Percentiles rank a stretch among this genome's conserved stretches.
Conservation (phyloP, 73 alveolate species). For the Paramecium primaurelia region DNA sequence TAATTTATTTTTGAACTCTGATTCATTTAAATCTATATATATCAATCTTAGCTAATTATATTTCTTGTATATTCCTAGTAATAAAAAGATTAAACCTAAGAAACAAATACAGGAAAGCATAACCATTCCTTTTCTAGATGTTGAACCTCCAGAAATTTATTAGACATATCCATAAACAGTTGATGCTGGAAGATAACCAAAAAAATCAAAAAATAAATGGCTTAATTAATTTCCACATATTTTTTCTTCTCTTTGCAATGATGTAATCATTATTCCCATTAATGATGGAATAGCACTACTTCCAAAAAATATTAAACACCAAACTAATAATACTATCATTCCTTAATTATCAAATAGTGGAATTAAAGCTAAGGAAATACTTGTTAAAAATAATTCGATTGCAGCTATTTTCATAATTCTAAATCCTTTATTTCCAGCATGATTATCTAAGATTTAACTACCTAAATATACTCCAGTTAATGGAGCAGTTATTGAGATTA, state of each 20-base stretch:
- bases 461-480: slow-evolving; percentile 88
- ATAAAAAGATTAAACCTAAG: neutral
- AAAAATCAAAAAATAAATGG: slow-evolving; percentile 76
- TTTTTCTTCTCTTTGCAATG: slow-evolving; percentile 76
- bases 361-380: slow-evolving; percentile 72
- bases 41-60: neutral
- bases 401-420: slow-evolving; percentile 69
- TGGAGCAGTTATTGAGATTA: slow-evolving; percentile 87
- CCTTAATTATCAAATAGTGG: slow-evolving; percentile 66
- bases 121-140: slow-evolving; percentile 1
- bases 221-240: slow-evolving; percentile 89
- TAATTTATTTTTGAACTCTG: neutral
- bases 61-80: neutral
- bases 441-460: slow-evolving; percentile 64
- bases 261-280: slow-evolving; percentile 84
- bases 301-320: slow-evolving; percentile 90
- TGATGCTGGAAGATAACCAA: slow-evolving; percentile 95
- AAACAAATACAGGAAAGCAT: neutral
- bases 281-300: slow-evolving; percentile 89
- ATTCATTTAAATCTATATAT: neutral
- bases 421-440: slow-evolving; percentile 88
- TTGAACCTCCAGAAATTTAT: neutral
- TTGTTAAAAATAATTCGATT: slow-evolving; percentile 69
- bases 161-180: slow-evolving; percentile 79
- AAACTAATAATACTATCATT: slow-evolving; percentile 64